Evolutionary conservation across 192 early-diverging fungal species (phyloP), one percentile per base, ranked within the genome.

Genomic region (Linderina pennispora): DNA sequence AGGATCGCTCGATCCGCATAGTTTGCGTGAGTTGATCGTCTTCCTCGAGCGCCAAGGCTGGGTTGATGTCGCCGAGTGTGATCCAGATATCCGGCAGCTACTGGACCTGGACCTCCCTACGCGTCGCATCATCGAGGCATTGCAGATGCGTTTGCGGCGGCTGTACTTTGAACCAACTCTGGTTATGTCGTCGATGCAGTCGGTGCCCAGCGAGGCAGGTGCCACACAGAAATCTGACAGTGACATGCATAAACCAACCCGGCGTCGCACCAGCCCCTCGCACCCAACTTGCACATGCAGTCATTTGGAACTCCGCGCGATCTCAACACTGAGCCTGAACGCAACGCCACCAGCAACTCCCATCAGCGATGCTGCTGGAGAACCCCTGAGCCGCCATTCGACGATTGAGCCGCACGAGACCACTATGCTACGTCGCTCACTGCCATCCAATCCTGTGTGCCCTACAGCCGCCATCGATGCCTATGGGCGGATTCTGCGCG

Each of bases 111-210:
- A 61, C 23, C 48, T 73, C 21, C 35, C 62, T 14, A 62, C 58
- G 2, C 36, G 40, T 38, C 62, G 50, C 15, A 43, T 65, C 13
- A 55, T 73, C 19, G 37, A 61, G 46, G 40, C 53, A 7, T 36
- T 73, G 28, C 69, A 73, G 48, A 57, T 65, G 21, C 62, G 69
- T 18, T 39, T 73, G 50, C 69, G 62, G 18, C 63, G 44, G 32
- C 31, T 73, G 25, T 73, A 61, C 34, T 4, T 57, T 11, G 69
- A 73, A 22, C 47, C 69, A 3, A 42, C 69, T 34, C 54, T 54
- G 26, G 18, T 65, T 32, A 65, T 73, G 58, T 24, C 62, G 9
- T 65, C 62, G 19, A 25, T 73, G 15, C 49, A 31, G 11, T 5
- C 28, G 28, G n/a, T n/a, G n/a, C n/a, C n/a, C n/a, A n/a, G n/a